These are phyloP conservation scores for Gamsiella multidivaricata DNA, from an alignment of 192 early-diverging fungal genomes.

Conservation along the genomic window DNA sequence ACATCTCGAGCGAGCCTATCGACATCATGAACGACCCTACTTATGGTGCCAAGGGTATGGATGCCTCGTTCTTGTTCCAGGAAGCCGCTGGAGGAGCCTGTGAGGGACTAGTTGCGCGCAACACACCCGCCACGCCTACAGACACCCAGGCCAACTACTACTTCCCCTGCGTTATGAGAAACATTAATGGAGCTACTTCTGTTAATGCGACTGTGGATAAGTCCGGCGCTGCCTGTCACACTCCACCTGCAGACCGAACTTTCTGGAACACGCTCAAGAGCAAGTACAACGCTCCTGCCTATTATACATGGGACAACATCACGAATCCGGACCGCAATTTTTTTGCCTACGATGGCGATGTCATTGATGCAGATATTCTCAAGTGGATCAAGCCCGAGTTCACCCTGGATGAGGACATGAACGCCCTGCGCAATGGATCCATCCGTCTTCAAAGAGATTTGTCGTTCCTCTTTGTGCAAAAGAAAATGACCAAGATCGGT, in stretches of 20 bases:
- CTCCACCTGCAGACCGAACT: slow-evolving; percentile 54
- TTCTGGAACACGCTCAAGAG: slow-evolving; percentile 58
- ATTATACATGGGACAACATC: slow-evolving; percentile 73
- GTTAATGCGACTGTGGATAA: slow-evolving; percentile 58
- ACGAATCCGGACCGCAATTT: slow-evolving; percentile 35
- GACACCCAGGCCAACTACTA: slow-evolving; percentile 53
- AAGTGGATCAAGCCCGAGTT: slow-evolving; percentile 41
- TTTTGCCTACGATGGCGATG: slow-evolving; percentile 57
- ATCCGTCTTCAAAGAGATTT: slow-evolving; percentile 45
- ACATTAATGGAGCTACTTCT: slow-evolving; percentile 51
- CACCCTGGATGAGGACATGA: slow-evolving; percentile 19
- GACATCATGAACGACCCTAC: slow-evolving; percentile 65
- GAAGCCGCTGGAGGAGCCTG: slow-evolving; percentile 66
- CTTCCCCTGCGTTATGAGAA: slow-evolving; percentile 73
- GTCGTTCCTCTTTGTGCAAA: slow-evolving; percentile 47
- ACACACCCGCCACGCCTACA: slow-evolving; percentile 18
- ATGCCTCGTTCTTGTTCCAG: slow-evolving; percentile 81
- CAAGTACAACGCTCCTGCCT: slow-evolving; percentile 60
- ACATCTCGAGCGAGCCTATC: slow-evolving; percentile 25
- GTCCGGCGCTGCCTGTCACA: slow-evolving; percentile 69
- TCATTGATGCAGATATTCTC: slow-evolving; percentile 46
- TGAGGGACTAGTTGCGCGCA: slow-evolving; percentile 59
- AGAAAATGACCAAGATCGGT: slow-evolving; percentile 60
- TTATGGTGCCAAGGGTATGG: slow-evolving; percentile 71
- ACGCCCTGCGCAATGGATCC: slow-evolving; percentile 56